These are phyloP conservation scores for Fusarium palustre DNA, from an alignment of 2,329 filamentous ascomycete species.

Conservation along the genomic window DNA sequence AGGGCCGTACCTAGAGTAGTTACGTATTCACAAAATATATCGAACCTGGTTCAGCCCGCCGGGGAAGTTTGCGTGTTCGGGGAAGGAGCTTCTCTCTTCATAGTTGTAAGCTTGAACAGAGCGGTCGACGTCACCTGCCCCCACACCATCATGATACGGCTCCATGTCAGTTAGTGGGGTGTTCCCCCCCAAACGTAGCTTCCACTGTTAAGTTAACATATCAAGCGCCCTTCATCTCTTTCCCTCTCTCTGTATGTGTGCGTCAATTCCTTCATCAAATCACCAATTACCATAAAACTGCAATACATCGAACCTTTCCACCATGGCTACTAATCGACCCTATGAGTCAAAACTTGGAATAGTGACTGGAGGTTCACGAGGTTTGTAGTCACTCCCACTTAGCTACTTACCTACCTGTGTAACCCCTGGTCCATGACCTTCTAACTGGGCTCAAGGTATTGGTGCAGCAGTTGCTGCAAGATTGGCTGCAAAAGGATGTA, in stretches of 20 bases:
- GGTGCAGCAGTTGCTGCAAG: conserved; percentile 69
- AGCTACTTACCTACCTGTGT: no score
- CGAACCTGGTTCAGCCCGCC: no score
- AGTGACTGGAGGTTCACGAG: conserved; percentile 52
- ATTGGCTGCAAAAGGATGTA: conserved; percentile 70
- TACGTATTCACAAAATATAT: no score
- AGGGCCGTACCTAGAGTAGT: background rate
- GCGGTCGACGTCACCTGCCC: conserved; percentile 37
- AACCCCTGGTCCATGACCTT: background rate
- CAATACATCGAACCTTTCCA: background rate
- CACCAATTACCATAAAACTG: background rate
- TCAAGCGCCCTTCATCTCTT: background rate
- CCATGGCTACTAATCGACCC: conserved; percentile 44
- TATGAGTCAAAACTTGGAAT: conserved; percentile 52
- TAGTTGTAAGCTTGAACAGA: background rate
- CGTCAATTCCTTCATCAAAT: background rate
- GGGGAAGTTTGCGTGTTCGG: background rate
- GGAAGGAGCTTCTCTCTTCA: background rate
- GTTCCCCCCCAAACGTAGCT: conserved; percentile 3
- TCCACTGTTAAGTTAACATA: background rate
- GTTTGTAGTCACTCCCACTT: conserved; percentile 30
- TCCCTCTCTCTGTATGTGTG: no score
- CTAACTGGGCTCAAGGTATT: conserved; percentile 60
- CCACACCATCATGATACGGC: conserved; percentile 23
- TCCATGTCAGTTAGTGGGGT: conserved; percentile 7